Evolutionary conservation across 1,284 basidiomycete genomes (phyloP), one percentile per base, ranked within the genome.

Genomic region (Laetiporus sulphureus): DNA sequence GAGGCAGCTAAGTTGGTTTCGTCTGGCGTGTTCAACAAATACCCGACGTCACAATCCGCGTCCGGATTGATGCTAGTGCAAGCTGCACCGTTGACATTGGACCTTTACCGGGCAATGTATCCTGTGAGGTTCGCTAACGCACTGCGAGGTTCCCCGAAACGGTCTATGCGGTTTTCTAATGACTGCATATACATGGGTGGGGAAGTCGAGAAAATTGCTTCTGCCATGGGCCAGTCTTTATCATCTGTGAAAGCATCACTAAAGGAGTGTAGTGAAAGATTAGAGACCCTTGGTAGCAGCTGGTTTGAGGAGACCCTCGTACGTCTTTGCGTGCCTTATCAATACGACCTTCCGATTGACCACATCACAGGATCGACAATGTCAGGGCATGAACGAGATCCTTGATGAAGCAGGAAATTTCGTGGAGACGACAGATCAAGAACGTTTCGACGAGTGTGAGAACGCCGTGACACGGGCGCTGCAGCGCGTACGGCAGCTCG

Each of bases 91-190:
- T 75, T 85, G 23, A 69, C 84, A 3, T 70, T 95, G 35, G 91
- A 94, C 46, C 66, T 97, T 5, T 90, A 85, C 63, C 78, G 85
- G 31, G 89, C 86, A 0, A 65, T 94, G 23, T 83, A 88, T 60
- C 90, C 89, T n/a, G 74, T 85, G 5, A 71, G 73, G 32, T 83
- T 83, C 49, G 64, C 70, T 1, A 56, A 66, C 18, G 66, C 72
- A 20, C 63, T 91, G 29, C 56, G 64, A 12, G 64, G 72, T 25
- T 72, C 75, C 0, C 69, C 83, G 4, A 75, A 78, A 12, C 64
- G 74, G 21, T 69, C 77, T 1, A 83, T 97, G 73, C 79, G 84
- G 39, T 88, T 90, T 57, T 81, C 87, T 19, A 98, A 98, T 61
- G 90, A 96, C 51, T 91, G 84, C 52, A 59, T 74, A 20, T 92